These are phyloP conservation scores for Pelargonium fulgidum DNA, from an alignment of 441 rosid species.

Conservation along the genomic window DNA sequence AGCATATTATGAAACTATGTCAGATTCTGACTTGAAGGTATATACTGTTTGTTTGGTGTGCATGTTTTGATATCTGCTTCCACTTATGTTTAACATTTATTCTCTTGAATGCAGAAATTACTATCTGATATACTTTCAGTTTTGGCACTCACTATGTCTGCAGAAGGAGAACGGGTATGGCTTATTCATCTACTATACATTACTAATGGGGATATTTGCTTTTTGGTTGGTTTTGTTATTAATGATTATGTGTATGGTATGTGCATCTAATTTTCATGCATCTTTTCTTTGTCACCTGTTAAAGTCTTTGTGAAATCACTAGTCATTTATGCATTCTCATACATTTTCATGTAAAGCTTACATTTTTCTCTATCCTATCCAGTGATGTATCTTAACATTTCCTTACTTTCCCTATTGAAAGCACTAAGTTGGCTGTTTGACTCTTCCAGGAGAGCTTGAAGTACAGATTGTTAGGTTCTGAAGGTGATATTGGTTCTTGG, in stretches of 20 bases:
- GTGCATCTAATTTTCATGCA: background rate
- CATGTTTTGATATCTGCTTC: background rate
- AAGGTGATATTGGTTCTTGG: slow-evolving; percentile 93
- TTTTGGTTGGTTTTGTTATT: background rate
- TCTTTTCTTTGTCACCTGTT: background rate
- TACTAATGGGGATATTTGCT: background rate
- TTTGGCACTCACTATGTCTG: slow-evolving; percentile 94
- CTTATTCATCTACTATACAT: background rate
- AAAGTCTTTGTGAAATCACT: too few relatives aligned
- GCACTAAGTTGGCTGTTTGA: slow-evolving; percentile 1
- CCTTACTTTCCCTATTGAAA: background rate
- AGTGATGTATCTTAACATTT: background rate
- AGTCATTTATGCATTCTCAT: background rate
- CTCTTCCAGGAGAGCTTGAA: slow-evolving; percentile 79
- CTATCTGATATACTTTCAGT: slow-evolving; percentile 90
- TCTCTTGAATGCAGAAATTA: slow-evolving; percentile 52
- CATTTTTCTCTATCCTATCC: background rate
- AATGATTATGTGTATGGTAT: slow-evolving; percentile 3
- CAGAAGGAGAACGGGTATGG: slow-evolving; percentile 90
- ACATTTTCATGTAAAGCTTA: background rate
- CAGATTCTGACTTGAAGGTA: slow-evolving; percentile 66
- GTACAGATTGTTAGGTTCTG: slow-evolving; percentile 81
- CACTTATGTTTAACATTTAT: slow-evolving; percentile 1
- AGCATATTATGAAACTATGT: slow-evolving; percentile 55
- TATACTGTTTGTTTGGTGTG: slow-evolving; percentile 16